phyloP scores from a whole-genome alignment of 345 rosid species.

The Eutrema yunnanense region DNA sequence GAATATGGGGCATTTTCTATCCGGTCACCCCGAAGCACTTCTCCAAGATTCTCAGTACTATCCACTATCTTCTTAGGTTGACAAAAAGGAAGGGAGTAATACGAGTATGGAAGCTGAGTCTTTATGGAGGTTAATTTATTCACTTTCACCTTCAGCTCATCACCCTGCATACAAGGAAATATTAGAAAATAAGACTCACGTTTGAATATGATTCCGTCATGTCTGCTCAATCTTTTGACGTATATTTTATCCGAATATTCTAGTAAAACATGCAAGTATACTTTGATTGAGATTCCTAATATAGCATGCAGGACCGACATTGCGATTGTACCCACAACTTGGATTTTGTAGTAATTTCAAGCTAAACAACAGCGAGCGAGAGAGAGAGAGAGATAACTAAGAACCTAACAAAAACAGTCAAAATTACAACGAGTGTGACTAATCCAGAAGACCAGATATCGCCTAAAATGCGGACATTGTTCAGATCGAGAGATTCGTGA shows the following conservation, averaged over 20 bases:
- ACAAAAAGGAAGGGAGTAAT: slow-evolving; percentile 76
- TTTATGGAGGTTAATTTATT: slow-evolving; percentile 88
- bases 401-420: not conserved
- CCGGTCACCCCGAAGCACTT: slow-evolving; percentile 98
- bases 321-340: not conserved
- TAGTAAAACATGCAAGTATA: not conserved
- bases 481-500: slow-evolving; percentile 1
- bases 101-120: slow-evolving; percentile 96
- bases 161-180: slow-evolving; percentile 49
- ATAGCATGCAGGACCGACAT: slow-evolving; percentile 1
- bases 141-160: slow-evolving; percentile 77
- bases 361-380: not conserved
- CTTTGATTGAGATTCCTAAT: not conserved
- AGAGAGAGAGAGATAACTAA: not conserved
- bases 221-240: not conserved
- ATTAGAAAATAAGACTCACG: not conserved
- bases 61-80: slow-evolving; percentile 71
- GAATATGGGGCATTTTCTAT: slow-evolving; percentile 87
- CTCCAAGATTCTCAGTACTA: slow-evolving; percentile 98
- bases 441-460: not conserved
- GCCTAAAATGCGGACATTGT: slow-evolving; percentile 16
- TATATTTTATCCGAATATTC: not conserved
- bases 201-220: not conserved
- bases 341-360: not conserved
- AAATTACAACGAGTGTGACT: not conserved